Conservation (phyloP, 306 rosid species). For the Abrus precatorius region DNA sequence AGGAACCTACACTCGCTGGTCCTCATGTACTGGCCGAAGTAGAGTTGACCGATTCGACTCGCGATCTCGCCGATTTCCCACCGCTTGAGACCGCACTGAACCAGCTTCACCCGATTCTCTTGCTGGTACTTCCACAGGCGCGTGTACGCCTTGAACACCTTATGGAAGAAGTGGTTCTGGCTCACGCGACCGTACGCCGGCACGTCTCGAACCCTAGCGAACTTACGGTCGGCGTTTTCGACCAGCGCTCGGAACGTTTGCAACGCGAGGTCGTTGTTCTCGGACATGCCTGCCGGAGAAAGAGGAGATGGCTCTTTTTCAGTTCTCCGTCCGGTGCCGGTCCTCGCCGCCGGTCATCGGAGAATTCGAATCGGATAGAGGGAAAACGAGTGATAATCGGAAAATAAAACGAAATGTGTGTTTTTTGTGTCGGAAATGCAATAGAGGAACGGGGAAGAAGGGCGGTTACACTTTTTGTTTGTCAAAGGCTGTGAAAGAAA, state of each 20-base stretch:
- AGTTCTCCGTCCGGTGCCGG: slow-evolving; percentile 48
- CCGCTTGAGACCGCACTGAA: slow-evolving; percentile 84
- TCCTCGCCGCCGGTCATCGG: slow-evolving; percentile 69
- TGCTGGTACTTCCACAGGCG: slow-evolving; percentile 95
- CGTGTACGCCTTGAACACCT: slow-evolving; percentile 93
- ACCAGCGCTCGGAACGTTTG: slow-evolving; percentile 88
- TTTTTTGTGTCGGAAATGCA: slow-evolving; percentile 28
- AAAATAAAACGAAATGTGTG: slow-evolving; percentile 39
- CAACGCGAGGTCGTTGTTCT: slow-evolving; percentile 54
- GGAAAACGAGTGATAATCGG: slow-evolving; percentile 12
- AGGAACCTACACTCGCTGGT: slow-evolving; percentile 87
- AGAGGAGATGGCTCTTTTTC: background rate
- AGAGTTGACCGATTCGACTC: slow-evolving; percentile 96
- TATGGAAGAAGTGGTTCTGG: slow-evolving; percentile 77
- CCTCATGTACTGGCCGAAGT: slow-evolving; percentile 95
- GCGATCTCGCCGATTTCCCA: slow-evolving; percentile 99
- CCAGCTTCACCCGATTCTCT: slow-evolving; percentile 76
- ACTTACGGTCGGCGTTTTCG: slow-evolving; percentile 92
- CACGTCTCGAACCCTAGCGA: slow-evolving; percentile 92
- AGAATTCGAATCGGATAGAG: slow-evolving; percentile 30
- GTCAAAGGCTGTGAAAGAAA: slow-evolving; percentile 32
- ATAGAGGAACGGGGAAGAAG: slow-evolving; percentile 44
- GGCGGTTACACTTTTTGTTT: slow-evolving; percentile 51
- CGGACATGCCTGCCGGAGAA: slow-evolving; percentile 63
- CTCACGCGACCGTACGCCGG: slow-evolving; percentile 80